These are phyloP conservation scores for Wickerhamomyces alni DNA, from an alignment of 805 yeast species.

Conservation along the genomic window DNA sequence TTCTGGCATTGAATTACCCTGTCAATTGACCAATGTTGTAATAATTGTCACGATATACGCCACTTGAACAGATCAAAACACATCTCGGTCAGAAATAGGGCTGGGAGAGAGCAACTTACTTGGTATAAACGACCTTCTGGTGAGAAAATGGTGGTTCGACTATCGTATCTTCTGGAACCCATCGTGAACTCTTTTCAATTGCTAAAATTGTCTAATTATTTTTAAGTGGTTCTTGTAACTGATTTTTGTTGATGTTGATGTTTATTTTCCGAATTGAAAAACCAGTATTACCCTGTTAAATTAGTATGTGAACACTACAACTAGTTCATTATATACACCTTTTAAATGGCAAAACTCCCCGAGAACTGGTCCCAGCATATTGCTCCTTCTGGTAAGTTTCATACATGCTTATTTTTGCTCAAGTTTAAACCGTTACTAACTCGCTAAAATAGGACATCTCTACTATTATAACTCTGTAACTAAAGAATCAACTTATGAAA, in stretches of 20 bases:
- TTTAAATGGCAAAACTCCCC: constrained; percentile 12
- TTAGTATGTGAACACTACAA: background rate
- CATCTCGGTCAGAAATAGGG: too few relatives aligned
- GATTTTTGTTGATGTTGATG: constrained; percentile 8
- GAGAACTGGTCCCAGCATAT: constrained; percentile 31
- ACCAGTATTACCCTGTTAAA: background rate
- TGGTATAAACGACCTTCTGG: constrained; percentile 98
- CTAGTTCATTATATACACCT: background rate
- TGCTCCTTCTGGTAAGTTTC: constrained; percentile 29
- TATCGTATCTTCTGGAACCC: constrained; percentile 97
- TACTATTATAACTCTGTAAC: constrained; percentile 34
- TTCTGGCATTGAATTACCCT: too few relatives aligned
- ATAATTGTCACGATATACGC: background rate
- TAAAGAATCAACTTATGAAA: constrained; percentile 32
- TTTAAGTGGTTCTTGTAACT: background rate
- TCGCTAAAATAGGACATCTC: constrained; percentile 19
- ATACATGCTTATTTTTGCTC: too few relatives aligned
- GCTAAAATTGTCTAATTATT: too few relatives aligned
- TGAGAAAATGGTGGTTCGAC: constrained; percentile 96
- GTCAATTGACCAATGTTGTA: too few relatives aligned
- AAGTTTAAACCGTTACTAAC: too few relatives aligned
- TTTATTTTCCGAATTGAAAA: background rate
- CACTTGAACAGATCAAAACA: background rate
- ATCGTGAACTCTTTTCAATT: constrained; percentile 19
- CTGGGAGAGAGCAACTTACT: constrained; percentile 36